A percentile compares a stretch with the other conserved stretches of the same genome.
phyloP scores from a whole-genome alignment of 305 asterid species.

The Ajuga reptans region DNA sequence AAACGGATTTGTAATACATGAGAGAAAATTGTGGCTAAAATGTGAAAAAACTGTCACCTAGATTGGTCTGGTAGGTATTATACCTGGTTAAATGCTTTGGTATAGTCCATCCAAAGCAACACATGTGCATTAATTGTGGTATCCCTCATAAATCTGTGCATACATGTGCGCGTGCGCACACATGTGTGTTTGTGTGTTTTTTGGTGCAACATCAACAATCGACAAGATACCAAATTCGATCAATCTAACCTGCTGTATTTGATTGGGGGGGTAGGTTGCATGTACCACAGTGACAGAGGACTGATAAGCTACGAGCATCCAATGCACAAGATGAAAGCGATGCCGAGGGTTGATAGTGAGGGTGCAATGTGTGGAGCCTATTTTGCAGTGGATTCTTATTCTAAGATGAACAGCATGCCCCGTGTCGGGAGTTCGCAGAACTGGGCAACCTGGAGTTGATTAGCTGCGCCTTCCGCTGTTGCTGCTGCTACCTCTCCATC shows the following conservation, averaged over 20 bases:
- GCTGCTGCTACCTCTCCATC: neutral
- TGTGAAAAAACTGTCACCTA: too few relatives aligned
- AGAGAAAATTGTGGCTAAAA: too few relatives aligned
- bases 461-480: conserved; percentile 5
- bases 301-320: conserved; percentile 88
- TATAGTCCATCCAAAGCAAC: too few relatives aligned
- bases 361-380: conserved; percentile 82
- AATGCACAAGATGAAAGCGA: conserved; percentile 74
- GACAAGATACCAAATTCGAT: too few relatives aligned
- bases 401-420: conserved; percentile 72
- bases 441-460: conserved; percentile 68
- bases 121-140: neutral
- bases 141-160: neutral
- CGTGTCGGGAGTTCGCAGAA: conserved; percentile 91
- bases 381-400: conserved; percentile 66
- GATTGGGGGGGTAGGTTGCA: conserved; percentile 64
- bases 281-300: conserved; percentile 82
- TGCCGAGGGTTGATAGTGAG: conserved; percentile 88
- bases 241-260: too few relatives aligned
- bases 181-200: too few relatives aligned
- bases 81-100: neutral
- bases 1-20: too few relatives aligned
- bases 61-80: neutral
- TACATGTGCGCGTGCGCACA: too few relatives aligned
- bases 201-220: too few relatives aligned